Conservation (phyloP, 768 basidiomycete species). For the Amanita molliuscula region DNA sequence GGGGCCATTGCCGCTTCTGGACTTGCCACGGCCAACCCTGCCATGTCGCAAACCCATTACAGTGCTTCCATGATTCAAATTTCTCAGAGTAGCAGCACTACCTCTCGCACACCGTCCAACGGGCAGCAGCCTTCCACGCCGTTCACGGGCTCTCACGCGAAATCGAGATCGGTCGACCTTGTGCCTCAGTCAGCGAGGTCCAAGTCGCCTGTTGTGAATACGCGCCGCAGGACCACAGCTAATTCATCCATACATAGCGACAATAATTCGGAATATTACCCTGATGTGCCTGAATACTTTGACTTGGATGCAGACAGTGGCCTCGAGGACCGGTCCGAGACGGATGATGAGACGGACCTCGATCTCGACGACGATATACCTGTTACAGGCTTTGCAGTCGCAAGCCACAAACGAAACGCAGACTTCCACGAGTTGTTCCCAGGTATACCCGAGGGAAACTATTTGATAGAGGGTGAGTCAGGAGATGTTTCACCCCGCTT, state of each 20-base stretch:
- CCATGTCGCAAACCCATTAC: conserved; percentile 32
- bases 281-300: conserved; percentile 14
- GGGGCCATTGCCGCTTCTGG: conserved; percentile 59
- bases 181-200: conserved; percentile 8
- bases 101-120: conserved; percentile 7
- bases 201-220: conserved; percentile 11
- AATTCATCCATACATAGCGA: conserved; percentile 22
- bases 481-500: background rate
- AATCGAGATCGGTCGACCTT: conserved; percentile 9
- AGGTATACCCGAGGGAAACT: conserved; percentile 86
- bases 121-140: conserved; percentile 6
- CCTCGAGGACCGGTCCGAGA: conserved; percentile 22
- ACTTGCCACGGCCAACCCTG: conserved; percentile 53
- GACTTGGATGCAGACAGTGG: conserved; percentile 29
- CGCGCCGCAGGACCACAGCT: conserved; percentile 8
- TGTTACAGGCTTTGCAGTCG: conserved; percentile 95
- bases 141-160: conserved; percentile 7
- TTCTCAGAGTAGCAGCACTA: conserved; percentile 8
- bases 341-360: conserved; percentile 23
- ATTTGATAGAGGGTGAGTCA: conserved; percentile 87
- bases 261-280: conserved; percentile 20
- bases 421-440: conserved; percentile 96
- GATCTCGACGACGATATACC: conserved; percentile 65
- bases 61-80: conserved; percentile 15
- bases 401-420: conserved; percentile 86